Base-by-base conservation (phyloP, 2,329 filamentous ascomycete species). In the Epichloe coenophiala region DNA sequence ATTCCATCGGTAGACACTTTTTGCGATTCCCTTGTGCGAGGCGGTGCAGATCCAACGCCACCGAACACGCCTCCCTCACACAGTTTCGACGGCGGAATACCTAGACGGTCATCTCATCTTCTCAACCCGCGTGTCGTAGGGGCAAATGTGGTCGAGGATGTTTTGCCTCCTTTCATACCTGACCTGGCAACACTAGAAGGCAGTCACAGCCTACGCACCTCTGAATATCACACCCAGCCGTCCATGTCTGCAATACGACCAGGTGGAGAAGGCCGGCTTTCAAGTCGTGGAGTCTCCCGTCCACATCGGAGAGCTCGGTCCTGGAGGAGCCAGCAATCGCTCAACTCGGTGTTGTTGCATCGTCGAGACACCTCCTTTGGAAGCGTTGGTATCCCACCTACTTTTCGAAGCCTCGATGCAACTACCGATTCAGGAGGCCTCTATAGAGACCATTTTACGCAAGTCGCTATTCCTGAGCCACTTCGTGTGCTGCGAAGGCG, bases 401-500 rank as follows among this genome's bases (percentile, higher is more conserved):
- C 74, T 0, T 65, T 76, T 7, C 72, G 70, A 47, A 86, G 81
- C 59, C 78, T 84, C 49, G 79, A 83, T 59, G 80, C 78, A 4
- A 79, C 73, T 0, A 76, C 74, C 0, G 71, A 72, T 42, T 80
- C 78, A 0, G 75, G 68, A 39, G 64, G 58, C 5, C 82, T 79
- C 2, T 67, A 74, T 21, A 68, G 68, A 5, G 72, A 70, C 4
- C 60, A 72, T 0, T 71, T 71, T 6, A 68, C 55, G 6, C 59
- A 53, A 48, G 53, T 56, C 9, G 48, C 72, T 2, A 63, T 73
- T 45, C 73, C 76, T 1, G 68, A 69, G 19, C 79, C 80, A n/a
- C 66, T 78, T 6, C 77, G 82, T 43, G 73, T 83, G 41, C 73
- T 93, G 54, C 76, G 87, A 53, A 74, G 87, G 61, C 76, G 83